A percentile compares a stretch with the other conserved stretches of the same genome.
These are phyloP conservation scores for Colletotrichum trifolii DNA, from an alignment of 2,329 filamentous ascomycete genomes.

Conservation along the genomic window DNA sequence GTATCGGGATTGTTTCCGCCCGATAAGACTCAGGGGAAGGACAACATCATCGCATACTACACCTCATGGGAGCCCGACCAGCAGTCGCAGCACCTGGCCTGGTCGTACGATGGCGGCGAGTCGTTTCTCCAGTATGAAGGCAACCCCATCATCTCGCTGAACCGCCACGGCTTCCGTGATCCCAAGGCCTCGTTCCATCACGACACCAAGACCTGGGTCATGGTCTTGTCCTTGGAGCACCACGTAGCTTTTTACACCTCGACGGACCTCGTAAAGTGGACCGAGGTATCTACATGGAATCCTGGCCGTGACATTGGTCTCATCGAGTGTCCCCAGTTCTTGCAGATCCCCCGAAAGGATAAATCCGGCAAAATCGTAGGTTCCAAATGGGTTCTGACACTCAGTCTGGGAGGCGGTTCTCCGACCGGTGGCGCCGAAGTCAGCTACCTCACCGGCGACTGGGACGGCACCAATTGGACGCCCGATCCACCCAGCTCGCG, in stretches of 20 bases:
- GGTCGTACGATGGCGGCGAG: conserved; percentile 70
- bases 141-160: conserved; percentile 70
- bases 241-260: conserved; percentile 71
- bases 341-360: conserved; percentile 54
- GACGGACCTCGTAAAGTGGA: conserved; percentile 68
- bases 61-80: conserved; percentile 49
- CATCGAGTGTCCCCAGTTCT: conserved; percentile 51
- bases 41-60: conserved; percentile 63
- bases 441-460: conserved; percentile 35
- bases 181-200: conserved; percentile 72
- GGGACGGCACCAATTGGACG: conserved; percentile 35
- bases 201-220: conserved; percentile 61
- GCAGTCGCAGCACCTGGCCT: conserved; percentile 70
- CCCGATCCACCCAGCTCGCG: conserved; percentile 16
- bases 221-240: conserved; percentile 68
- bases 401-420: conserved; percentile 32
- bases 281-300: conserved; percentile 38
- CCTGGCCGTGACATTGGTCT: conserved; percentile 53
- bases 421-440: conserved; percentile 32
- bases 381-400: conserved; percentile 34
- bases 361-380: conserved; percentile 51
- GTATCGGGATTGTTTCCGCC: conserved; percentile 73
- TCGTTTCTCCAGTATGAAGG: conserved; percentile 68
- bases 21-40: conserved; percentile 60
- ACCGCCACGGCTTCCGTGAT: conserved; percentile 69